Evolutionary conservation across 1,284 basidiomycete genomes (phyloP), one percentile per base, ranked within the genome.

Genomic region (Apiotrichum porosum): DNA sequence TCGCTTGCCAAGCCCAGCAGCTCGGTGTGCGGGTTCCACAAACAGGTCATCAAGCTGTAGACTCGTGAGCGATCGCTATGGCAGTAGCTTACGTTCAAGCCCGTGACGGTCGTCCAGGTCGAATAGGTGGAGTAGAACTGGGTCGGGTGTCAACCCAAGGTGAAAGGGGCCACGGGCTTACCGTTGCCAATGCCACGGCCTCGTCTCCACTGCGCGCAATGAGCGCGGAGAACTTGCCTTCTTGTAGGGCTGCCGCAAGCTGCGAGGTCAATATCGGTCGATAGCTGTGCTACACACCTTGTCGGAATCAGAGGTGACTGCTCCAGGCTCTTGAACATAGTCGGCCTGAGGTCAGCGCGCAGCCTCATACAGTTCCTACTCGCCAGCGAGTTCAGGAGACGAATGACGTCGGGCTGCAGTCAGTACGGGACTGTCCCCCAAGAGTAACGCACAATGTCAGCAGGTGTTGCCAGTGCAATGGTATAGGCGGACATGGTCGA

Each of bases 51-150:
- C 38, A 4, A 40, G 38, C 26, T 28, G 26, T 28, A n/a, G n/a
- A n/a, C n/a, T n/a, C n/a, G n/a, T n/a, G n/a, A n/a, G n/a, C n/a
- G n/a, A n/a, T n/a, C n/a, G n/a, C n/a, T n/a, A n/a, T n/a, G n/a
- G n/a, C n/a, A n/a, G n/a, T n/a, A n/a, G 26, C 26, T 6, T 12
- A 28, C 26, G 26, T 40, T 40, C 17, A 40, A 28, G 9, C 38
- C 38, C 10, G 38, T 9, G 2, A 24, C 38, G 9, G 15, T 28
- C 2, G 18, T 30, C 38, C 38, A 40, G 5, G 38, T 30, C 18
- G 38, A 40, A 18, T 40, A 40, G 1, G 38, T 30, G 1, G 26
- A 17, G 28, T 40, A 40, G 38, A 40, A 40, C 38, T 40, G 38
- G 28, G 15, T 17, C n/a, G 21, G n/a, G 23, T 9, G 17, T 3